phyloP scores from a whole-genome alignment of 2,329 filamentous ascomycete species.

The Trichoderma harzianum region DNA sequence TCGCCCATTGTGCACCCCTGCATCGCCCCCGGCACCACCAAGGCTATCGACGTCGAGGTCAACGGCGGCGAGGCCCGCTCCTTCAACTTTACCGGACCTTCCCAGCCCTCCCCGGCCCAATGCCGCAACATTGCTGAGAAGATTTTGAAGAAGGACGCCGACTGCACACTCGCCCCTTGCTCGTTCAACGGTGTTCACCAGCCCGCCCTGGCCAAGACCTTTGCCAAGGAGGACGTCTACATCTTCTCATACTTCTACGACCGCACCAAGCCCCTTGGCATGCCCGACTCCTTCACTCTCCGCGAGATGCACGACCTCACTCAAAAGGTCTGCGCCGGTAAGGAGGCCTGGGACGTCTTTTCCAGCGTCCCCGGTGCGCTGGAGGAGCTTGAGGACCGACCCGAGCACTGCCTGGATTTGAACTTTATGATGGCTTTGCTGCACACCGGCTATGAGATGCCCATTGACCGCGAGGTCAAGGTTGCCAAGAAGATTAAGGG shows the following conservation, averaged over 20 bases:
- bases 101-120: slow-evolving; percentile 71
- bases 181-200: slow-evolving; percentile 98
- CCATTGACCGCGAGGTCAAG: slow-evolving; percentile 90
- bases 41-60: slow-evolving; percentile 70
- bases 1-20: slow-evolving; percentile 78
- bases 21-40: slow-evolving; percentile 75
- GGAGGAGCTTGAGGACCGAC: slow-evolving; percentile 73
- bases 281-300: slow-evolving; percentile 96
- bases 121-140: slow-evolving; percentile 89
- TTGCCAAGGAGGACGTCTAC: slow-evolving; percentile 85
- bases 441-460: slow-evolving; percentile 97
- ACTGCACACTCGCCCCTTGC: slow-evolving; percentile 83
- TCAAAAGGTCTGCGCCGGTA: slow-evolving; percentile 77
- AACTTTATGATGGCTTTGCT: slow-evolving; percentile 94
- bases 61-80: slow-evolving; percentile 49
- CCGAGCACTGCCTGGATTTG: slow-evolving; percentile 90
- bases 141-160: slow-evolving; percentile 81
- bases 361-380: slow-evolving; percentile 71
- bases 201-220: slow-evolving; percentile 87
- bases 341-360: slow-evolving; percentile 77
- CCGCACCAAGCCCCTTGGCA: slow-evolving; percentile 86
- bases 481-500: slow-evolving; percentile 98
- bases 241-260: slow-evolving; percentile 99
- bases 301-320: slow-evolving; percentile 85
- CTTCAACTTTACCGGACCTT: slow-evolving; percentile 86